phyloP scores from a whole-genome alignment of 1,284 basidiomycete genomes.

The Wolfiporia cocos region DNA sequence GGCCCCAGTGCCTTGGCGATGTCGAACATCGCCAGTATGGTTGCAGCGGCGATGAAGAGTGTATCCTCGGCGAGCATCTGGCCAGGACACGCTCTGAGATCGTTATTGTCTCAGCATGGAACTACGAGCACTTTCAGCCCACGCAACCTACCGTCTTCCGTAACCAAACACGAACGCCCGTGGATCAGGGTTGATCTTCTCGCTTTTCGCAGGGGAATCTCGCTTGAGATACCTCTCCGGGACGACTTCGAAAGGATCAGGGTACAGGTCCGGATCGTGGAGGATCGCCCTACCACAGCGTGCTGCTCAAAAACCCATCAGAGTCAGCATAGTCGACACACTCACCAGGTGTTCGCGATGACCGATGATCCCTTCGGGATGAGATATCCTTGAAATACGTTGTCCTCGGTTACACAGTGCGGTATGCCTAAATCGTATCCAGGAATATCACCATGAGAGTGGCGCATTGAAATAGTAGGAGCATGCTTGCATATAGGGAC shows the following conservation, averaged over 20 bases:
- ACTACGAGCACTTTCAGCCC: not conserved
- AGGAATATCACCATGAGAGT: no score
- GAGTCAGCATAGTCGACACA: not conserved
- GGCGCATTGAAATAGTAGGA: no score
- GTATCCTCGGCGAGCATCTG: slow-evolving; percentile 9
- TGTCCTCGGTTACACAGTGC: slow-evolving; percentile 22
- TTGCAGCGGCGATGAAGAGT: slow-evolving; percentile 12
- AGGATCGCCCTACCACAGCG: no score
- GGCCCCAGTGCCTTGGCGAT: slow-evolving; percentile 5
- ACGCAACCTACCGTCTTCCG: slow-evolving; percentile 17
- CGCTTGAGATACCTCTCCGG: slow-evolving; percentile 14
- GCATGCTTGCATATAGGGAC: slow-evolving; percentile 19
- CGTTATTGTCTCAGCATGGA: not conserved
- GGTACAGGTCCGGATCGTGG: no score
- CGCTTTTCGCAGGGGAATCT: slow-evolving; percentile 6
- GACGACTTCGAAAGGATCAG: no score
- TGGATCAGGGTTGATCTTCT: slow-evolving; percentile 18
- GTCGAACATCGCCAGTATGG: slow-evolving; percentile 12
- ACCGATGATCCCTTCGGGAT: slow-evolving; percentile 25
- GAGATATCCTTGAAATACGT: slow-evolving; percentile 22
- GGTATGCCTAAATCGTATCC: no score
- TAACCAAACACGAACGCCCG: slow-evolving; percentile 23
- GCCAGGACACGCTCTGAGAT: slow-evolving; percentile 10
- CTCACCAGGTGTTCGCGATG: slow-evolving; percentile 21
- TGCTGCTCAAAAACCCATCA: no score